These are phyloP conservation scores for Bretziella fagacearum DNA, from an alignment of 2,329 filamentous ascomycete species.

Conservation along the genomic window DNA sequence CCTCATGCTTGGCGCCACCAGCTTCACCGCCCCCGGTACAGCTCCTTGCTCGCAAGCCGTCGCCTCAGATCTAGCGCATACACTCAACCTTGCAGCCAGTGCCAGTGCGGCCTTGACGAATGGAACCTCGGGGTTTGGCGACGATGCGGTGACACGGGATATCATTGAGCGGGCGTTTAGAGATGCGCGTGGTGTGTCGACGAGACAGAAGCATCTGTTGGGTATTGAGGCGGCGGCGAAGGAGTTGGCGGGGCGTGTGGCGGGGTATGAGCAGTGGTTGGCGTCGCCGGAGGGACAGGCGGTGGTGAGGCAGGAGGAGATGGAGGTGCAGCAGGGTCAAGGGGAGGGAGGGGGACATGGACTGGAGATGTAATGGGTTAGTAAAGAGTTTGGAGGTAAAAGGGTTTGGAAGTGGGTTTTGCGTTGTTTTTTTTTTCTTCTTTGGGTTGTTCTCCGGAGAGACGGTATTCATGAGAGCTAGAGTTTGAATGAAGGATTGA, in stretches of 20 bases:
- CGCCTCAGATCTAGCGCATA: not conserved
- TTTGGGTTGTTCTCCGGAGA: no score
- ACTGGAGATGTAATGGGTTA: not conserved
- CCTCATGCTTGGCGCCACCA: not conserved
- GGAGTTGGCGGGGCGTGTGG: slow-evolving; percentile 36
- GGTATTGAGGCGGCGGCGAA: slow-evolving; percentile 37
- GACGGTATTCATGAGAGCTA: no score
- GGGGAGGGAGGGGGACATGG: not conserved
- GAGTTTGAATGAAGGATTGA: no score
- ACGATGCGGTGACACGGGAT: slow-evolving; percentile 23
- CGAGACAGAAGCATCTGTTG: slow-evolving; percentile 29
- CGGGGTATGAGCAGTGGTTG: slow-evolving; percentile 32
- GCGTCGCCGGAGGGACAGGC: slow-evolving; percentile 15
- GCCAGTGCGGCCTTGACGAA: not conserved
- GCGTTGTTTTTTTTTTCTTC: no score
- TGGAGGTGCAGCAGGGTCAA: no score
- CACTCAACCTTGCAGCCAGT: slow-evolving; percentile 9
- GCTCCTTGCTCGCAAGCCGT: not conserved
- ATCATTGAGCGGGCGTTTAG: slow-evolving; percentile 31
- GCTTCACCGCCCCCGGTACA: not conserved
- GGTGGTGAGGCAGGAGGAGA: slow-evolving; percentile 7
- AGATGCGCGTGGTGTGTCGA: slow-evolving; percentile 28
- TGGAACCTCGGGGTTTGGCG: slow-evolving; percentile 17
- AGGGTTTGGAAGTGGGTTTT: no score
- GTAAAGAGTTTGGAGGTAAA: not conserved